Evolutionary conservation across 805 yeast genomes (phyloP), one percentile per base, ranked within the genome.

Genomic region (Metschnikowia continentalis): DNA sequence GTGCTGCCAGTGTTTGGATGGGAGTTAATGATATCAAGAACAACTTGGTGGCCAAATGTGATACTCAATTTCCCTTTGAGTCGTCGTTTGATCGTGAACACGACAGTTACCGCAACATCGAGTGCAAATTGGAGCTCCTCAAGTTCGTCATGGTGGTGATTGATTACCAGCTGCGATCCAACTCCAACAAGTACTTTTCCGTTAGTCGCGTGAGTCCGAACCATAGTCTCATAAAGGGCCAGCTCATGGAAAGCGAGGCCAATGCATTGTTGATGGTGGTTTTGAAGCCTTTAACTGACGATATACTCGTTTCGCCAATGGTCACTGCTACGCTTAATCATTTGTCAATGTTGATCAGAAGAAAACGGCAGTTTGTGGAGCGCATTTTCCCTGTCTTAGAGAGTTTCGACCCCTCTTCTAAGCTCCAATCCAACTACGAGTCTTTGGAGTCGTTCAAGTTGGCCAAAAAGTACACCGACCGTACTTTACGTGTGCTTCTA

Each of bases 251-350:
- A 56, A 80, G 85, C 6, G 96, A 91, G 63, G 62, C 91, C 0
- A 78, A 77, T 49, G 83, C 77, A 3, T 70, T 87, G 49, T 69
- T 94, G 35, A 96, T 51, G 57, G 65, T 81, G 35, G 64, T 92
- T 32, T 69, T 90, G 43, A 71, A 74, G 42, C 70, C 77, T 15
- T 70, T 91, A 49, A 71, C 75, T 38, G 82, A 77, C 33, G 86
- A 82, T 67, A 74, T 83, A 46, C 55, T 74, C 42, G 74, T 85
- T 11, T 56, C 74, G 0, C 80, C 86, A 4, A 57, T 82, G 2
- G 79, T 87, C 47, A 79, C 89, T 14, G 88, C 95, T 6, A 75
- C 88, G 0, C 66, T 90, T 26, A 82, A 87, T 58, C 82, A 84
- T 46, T 68, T 86, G 19, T 73, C 86, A 5, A 73, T 80, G 14